Percentiles rank a stretch among this genome's conserved stretches.
phyloP scores from a whole-genome alignment of 345 rosid species.

The Syzygium oleosum region DNA sequence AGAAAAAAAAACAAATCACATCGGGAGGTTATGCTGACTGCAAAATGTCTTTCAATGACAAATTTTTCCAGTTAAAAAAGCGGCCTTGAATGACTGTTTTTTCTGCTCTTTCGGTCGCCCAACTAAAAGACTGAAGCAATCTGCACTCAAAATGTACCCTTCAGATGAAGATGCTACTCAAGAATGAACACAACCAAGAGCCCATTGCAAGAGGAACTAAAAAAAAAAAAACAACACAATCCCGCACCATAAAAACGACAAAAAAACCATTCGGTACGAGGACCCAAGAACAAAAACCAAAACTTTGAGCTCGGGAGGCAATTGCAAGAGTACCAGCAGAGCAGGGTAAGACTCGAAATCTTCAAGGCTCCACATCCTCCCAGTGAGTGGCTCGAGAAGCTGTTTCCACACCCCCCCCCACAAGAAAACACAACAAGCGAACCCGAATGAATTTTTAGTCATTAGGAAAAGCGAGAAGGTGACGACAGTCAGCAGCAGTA shows the following conservation, averaged over 20 bases:
- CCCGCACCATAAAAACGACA: background rate
- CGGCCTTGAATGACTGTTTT: background rate
- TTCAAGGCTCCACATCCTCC: slow-evolving; percentile 64
- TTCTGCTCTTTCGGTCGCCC: background rate
- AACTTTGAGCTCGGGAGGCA: background rate
- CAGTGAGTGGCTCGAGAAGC: slow-evolving; percentile 79
- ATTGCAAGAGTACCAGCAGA: slow-evolving; percentile 28
- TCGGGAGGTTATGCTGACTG: background rate
- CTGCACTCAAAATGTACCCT: background rate
- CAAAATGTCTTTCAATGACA: background rate
- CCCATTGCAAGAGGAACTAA: background rate
- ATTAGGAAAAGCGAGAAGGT: background rate
- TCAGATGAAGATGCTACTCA: background rate
- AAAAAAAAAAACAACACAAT: background rate
- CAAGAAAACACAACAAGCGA: background rate
- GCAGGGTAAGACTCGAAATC: slow-evolving; percentile 84
- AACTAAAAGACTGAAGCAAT: background rate
- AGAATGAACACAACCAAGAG: background rate
- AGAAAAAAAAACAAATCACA: background rate
- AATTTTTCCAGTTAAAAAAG: background rate
- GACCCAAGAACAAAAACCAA: background rate
- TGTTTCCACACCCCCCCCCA: slow-evolving; percentile 6
- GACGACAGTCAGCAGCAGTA: background rate
- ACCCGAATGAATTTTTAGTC: background rate
- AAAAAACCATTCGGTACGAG: background rate